Evolutionary conservation across 2,329 filamentous ascomycete genomes (phyloP).

Genomic region (Beauveria rudraprayagi): DNA sequence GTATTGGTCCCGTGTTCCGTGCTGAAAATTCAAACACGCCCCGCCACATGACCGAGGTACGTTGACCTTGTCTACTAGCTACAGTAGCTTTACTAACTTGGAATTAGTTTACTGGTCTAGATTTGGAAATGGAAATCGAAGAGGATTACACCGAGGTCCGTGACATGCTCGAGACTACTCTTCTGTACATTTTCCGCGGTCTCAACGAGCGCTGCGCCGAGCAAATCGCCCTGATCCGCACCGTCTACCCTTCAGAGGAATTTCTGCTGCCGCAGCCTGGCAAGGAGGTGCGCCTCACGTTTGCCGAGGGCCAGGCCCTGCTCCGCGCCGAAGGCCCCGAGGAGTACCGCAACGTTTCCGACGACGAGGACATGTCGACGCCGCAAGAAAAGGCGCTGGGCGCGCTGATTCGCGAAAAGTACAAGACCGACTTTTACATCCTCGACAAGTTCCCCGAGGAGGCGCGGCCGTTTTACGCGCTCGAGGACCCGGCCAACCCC

Average conservation of each 20-base stretch:
- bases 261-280: constrained; percentile 68
- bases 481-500: constrained; percentile 61
- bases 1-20: constrained; percentile 73
- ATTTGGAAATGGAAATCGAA: constrained; percentile 85
- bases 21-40: constrained; percentile 83
- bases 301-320: constrained; percentile 69
- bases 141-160: constrained; percentile 70
- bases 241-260: constrained; percentile 67
- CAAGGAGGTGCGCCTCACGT: constrained; percentile 68
- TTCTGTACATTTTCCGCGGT: constrained; percentile 74
- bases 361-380: constrained; percentile 73
- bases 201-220: constrained; percentile 55
- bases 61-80: background rate
- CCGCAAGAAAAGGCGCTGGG: constrained; percentile 86
- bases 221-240: constrained; percentile 64
- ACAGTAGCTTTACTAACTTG: background rate
- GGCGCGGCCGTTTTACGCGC: constrained; percentile 87
- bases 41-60: constrained; percentile 70
- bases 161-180: constrained; percentile 62
- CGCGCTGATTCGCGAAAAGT: constrained; percentile 77
- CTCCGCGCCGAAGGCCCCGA: constrained; percentile 64
- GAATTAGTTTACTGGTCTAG: constrained; percentile 67
- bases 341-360: constrained; percentile 59
- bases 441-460: constrained; percentile 91
- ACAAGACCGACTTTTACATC: constrained; percentile 91